These are phyloP conservation scores for Leptographium flavum DNA, from an alignment of 2,329 filamentous ascomycete genomes.

Conservation along the genomic window DNA sequence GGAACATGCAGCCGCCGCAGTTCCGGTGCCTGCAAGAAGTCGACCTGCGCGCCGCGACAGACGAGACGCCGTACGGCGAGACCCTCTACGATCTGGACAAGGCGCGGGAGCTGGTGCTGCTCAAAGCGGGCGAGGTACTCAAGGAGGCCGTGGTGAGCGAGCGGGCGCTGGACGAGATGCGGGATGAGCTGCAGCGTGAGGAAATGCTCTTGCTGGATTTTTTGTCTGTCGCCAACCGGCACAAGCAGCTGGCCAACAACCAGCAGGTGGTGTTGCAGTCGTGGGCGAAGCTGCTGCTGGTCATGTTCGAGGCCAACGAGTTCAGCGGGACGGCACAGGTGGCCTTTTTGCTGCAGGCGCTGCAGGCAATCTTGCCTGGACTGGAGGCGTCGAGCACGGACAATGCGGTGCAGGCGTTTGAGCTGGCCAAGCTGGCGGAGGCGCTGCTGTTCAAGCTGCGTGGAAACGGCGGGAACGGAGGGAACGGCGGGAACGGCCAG, in stretches of 20 bases:
- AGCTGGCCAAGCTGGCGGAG: slow-evolving; percentile 65
- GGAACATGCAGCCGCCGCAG: slow-evolving; percentile 34
- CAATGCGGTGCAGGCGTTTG: slow-evolving; percentile 53
- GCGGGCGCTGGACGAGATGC: slow-evolving; percentile 22
- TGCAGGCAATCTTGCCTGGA: slow-evolving; percentile 79
- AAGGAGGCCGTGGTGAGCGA: slow-evolving; percentile 12
- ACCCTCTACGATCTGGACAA: slow-evolving; percentile 54
- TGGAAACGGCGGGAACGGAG: slow-evolving; percentile 17
- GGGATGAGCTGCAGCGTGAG: slow-evolving; percentile 39
- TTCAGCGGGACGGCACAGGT: slow-evolving; percentile 59
- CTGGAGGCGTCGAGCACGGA: slow-evolving; percentile 64
- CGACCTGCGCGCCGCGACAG: slow-evolving; percentile 51
- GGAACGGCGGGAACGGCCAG: neutral
- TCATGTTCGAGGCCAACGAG: slow-evolving; percentile 72
- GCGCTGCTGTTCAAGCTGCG: slow-evolving; percentile 60
- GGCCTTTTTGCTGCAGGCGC: slow-evolving; percentile 68
- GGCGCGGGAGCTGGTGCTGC: slow-evolving; percentile 56
- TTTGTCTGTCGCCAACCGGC: slow-evolving; percentile 48
- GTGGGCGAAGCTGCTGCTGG: slow-evolving; percentile 73
- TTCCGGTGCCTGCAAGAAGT: slow-evolving; percentile 50
- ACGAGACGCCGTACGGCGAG: slow-evolving; percentile 37
- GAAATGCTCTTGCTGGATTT: slow-evolving; percentile 46
- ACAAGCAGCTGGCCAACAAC: slow-evolving; percentile 39
- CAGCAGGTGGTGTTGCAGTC: slow-evolving; percentile 58
- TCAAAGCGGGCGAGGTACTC: slow-evolving; percentile 51